Percentiles rank a stretch among this genome's conserved stretches.
These are phyloP conservation scores for Geotrichum restrictum DNA, from an alignment of 1,139 yeast genomes.

Conservation along the genomic window DNA sequence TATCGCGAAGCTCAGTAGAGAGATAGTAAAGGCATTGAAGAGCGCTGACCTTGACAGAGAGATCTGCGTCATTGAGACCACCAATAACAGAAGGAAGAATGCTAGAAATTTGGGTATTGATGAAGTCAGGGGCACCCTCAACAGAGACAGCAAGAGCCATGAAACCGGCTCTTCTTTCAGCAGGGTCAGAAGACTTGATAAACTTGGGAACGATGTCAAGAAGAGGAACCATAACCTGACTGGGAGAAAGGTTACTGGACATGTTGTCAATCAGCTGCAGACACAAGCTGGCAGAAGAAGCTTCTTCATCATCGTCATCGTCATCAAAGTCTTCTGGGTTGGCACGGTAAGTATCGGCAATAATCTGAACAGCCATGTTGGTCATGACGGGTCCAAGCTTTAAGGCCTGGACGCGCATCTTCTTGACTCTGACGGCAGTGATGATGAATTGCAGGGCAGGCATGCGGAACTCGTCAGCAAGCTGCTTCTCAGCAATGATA, in stretches of 20 bases:
- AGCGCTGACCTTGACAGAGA: slow-evolving; percentile 80
- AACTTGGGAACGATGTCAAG: slow-evolving; percentile 63
- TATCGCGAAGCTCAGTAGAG: slow-evolving; percentile 80
- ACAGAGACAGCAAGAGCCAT: slow-evolving; percentile 78
- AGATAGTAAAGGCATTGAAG: slow-evolving; percentile 74
- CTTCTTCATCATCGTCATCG: slow-evolving; percentile 90
- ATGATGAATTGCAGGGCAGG: slow-evolving; percentile 83
- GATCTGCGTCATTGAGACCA: slow-evolving; percentile 73
- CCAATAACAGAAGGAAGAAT: slow-evolving; percentile 65
- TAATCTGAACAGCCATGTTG: slow-evolving; percentile 66
- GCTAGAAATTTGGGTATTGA: slow-evolving; percentile 68
- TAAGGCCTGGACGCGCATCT: slow-evolving; percentile 50
- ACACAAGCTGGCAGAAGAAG: slow-evolving; percentile 72
- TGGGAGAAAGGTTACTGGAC: slow-evolving; percentile 82
- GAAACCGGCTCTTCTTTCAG: slow-evolving; percentile 84
- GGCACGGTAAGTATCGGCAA: slow-evolving; percentile 70
- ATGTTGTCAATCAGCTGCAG: slow-evolving; percentile 75
- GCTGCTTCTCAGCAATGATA: slow-evolving; percentile 60
- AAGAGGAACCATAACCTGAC: slow-evolving; percentile 81
- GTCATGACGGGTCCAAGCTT: slow-evolving; percentile 82
- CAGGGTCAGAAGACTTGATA: slow-evolving; percentile 61
- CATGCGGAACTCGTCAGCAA: slow-evolving; percentile 78
- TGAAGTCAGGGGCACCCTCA: slow-evolving; percentile 91
- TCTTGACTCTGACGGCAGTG: slow-evolving; percentile 68
- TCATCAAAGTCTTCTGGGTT: slow-evolving; percentile 64